phyloP scores from a whole-genome alignment of 768 basidiomycete species.

The Kondoa malvinella region DNA sequence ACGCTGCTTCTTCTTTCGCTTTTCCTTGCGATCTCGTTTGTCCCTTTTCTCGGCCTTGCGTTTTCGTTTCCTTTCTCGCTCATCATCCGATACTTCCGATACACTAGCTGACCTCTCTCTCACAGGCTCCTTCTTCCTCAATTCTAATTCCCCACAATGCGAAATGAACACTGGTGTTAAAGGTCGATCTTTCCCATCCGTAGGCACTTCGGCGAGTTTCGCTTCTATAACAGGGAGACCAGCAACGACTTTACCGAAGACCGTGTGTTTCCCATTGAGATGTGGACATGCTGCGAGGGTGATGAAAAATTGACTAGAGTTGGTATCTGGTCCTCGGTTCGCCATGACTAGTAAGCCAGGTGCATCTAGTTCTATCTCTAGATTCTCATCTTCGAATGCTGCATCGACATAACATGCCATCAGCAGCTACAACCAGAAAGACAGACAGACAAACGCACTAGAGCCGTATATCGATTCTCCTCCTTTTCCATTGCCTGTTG shows the following conservation, averaged over 20 bases:
- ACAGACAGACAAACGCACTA: no score
- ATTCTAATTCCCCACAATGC: slow-evolving; percentile 64
- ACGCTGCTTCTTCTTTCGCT: slow-evolving; percentile 27
- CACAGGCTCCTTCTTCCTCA: slow-evolving; percentile 12
- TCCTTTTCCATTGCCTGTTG: slow-evolving; percentile 58
- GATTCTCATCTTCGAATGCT: slow-evolving; percentile 60
- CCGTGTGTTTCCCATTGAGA: slow-evolving; percentile 45
- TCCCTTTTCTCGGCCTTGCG: slow-evolving; percentile 16
- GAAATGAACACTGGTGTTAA: slow-evolving; percentile 47
- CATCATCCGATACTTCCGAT: no score
- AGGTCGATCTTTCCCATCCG: slow-evolving; percentile 62
- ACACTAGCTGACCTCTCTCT: no score
- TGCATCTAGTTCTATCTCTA: slow-evolving; percentile 46
- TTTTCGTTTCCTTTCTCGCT: slow-evolving; percentile 13
- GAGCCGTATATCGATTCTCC: slow-evolving; percentile 75
- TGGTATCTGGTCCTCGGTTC: slow-evolving; percentile 43
- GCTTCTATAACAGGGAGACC: slow-evolving; percentile 24
- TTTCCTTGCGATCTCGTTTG: slow-evolving; percentile 20
- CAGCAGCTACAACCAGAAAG: no score
- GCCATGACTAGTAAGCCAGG: slow-evolving; percentile 80
- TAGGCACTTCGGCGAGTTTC: slow-evolving; percentile 42
- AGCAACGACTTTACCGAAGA: slow-evolving; percentile 34
- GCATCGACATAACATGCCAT: no score
- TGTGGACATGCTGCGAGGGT: slow-evolving; percentile 48
- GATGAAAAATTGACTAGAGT: slow-evolving; percentile 59